A percentile compares a stretch with the other conserved stretches of the same genome.
Conservation (phyloP, 1,284 basidiomycete genomes). For the Microbotryum scabiosae region DNA sequence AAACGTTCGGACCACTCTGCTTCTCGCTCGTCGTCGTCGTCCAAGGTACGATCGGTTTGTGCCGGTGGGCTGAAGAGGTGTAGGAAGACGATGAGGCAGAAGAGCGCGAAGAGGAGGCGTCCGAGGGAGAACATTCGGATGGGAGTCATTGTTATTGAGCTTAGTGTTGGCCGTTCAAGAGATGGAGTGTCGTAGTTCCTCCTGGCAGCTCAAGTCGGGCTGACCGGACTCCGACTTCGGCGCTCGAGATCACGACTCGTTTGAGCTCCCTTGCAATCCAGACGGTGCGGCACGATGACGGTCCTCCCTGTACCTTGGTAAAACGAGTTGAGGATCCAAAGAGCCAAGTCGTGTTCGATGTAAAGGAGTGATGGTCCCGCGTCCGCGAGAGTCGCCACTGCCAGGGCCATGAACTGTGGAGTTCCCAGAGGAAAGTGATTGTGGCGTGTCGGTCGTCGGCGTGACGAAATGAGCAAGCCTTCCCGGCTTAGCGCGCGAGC, state of each 20-base stretch:
- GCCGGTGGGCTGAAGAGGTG: constrained; percentile 20
- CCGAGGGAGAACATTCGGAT: constrained; percentile 15
- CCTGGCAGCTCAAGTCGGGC: neutral
- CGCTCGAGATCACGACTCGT: neutral
- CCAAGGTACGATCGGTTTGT: neutral
- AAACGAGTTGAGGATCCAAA: too few relatives aligned
- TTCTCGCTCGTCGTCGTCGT: neutral
- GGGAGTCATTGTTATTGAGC: constrained; percentile 1
- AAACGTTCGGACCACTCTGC: constrained; percentile 21
- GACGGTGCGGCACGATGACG: neutral
- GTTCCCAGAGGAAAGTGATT: too few relatives aligned
- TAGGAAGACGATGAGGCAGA: constrained; percentile 15
- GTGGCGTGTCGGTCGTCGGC: too few relatives aligned
- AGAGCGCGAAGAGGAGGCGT: constrained; percentile 3
- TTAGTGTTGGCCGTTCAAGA: neutral
- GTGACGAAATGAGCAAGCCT: too few relatives aligned
- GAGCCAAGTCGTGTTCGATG: too few relatives aligned
- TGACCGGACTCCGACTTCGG: neutral
- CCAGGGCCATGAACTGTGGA: too few relatives aligned
- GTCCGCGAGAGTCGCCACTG: too few relatives aligned
- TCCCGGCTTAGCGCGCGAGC: too few relatives aligned
- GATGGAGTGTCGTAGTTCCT: neutral
- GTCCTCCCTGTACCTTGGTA: neutral
- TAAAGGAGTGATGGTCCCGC: too few relatives aligned
- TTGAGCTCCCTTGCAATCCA: neutral